Evolutionary conservation across 306 rosid species (phyloP), one percentile per base, ranked within the genome.

Genomic region (Datisca glomerata): DNA sequence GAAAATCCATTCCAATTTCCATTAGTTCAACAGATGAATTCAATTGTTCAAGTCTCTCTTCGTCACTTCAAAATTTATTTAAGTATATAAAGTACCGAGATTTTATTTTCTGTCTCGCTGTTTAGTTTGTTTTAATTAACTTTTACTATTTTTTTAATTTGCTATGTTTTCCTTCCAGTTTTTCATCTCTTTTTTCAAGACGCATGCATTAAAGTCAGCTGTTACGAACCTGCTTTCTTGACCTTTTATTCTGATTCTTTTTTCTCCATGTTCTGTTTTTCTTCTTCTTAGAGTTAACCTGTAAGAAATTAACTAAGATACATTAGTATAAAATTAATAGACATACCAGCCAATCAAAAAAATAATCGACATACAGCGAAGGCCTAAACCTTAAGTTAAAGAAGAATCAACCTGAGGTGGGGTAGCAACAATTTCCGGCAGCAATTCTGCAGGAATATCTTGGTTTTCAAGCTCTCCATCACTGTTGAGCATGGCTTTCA

Each of bases 391-490:
- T 2, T 8, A n/a, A 29, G 19, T 33, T 25, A 23, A 16, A 12
- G 20, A 39, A 18, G n/a, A 65, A 68, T 60, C 35, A 61, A 81
- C 96, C 87, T 66, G 68, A 16, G 68, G 31, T 13, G 67, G 28
- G 45, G 25, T 19, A 46, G 71, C 74, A 10, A 41, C 18, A 43
- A 53, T 53, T 56, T 63, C 50, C 14, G 76, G 47, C 32, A 62
- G 59, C 12, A 65, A 49, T 45, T 69, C 76, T 5, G 85, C 46
- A 16, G 46, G 71, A 6, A 42, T 39, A 49, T 71, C 93, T 38
- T 52, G 81, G 44, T 64, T 49, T 59, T 79, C 96, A 40, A 79
- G 50, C 56, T 82, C 86, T 55, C 93, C 96, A 65, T 79, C 69
- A 57, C 78, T 64, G 66, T 76, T 79, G 57, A 87, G 81, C 51